phyloP scores from a whole-genome alignment of 208 protist species.

The Porcisia hertigi region DNA sequence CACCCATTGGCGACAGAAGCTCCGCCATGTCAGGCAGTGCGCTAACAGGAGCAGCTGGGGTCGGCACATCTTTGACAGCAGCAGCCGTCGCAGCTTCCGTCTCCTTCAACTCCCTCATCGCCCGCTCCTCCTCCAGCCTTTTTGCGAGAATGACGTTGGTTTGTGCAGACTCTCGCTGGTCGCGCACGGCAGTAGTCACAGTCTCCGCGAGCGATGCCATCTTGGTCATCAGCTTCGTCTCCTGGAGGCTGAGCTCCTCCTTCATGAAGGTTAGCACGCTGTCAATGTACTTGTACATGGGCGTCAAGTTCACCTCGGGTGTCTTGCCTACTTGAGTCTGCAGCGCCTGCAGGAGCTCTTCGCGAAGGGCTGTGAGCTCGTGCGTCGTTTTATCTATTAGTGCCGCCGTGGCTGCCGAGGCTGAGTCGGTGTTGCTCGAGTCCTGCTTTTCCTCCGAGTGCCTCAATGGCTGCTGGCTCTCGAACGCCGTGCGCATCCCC shows the following conservation, averaged over 20 bases:
- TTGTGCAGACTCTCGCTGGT: background rate
- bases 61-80: background rate
- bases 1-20: slow-evolving; percentile 12
- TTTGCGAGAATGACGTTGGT: background rate
- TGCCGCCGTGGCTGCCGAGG: slow-evolving; percentile 3
- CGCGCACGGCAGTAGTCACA: slow-evolving; percentile 14
- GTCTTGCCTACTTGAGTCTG: slow-evolving; percentile 54
- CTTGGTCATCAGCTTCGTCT: slow-evolving; percentile 33
- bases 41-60: background rate
- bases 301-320: slow-evolving; percentile 74
- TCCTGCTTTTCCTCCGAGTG: background rate
- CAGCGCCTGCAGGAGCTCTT: slow-evolving; percentile 47
- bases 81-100: background rate
- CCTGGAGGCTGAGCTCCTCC: slow-evolving; percentile 45
- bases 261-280: slow-evolving; percentile 62
- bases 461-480: background rate
- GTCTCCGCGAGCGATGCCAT: slow-evolving; percentile 30
- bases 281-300: slow-evolving; percentile 84
- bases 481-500: background rate
- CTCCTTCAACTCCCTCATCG: background rate
- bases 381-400: slow-evolving; percentile 23
- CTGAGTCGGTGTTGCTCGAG: background rate
- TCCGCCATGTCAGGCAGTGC: slow-evolving; percentile 6
- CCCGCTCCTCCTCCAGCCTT: background rate
- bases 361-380: slow-evolving; percentile 38